phyloP scores from a whole-genome alignment of 805 yeast species.

The Ogataea henricii region DNA sequence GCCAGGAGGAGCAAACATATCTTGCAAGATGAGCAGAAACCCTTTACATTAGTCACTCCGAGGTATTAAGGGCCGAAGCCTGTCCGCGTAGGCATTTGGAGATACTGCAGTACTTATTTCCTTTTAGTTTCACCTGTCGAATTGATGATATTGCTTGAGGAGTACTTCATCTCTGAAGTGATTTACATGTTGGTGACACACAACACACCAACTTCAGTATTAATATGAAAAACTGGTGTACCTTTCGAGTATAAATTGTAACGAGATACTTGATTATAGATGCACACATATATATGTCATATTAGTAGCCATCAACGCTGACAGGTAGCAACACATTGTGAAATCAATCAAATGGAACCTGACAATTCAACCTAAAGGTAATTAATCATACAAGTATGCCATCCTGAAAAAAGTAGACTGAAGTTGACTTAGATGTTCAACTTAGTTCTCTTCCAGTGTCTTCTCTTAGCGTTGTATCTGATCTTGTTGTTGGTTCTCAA shows the following conservation, averaged over 20 bases:
- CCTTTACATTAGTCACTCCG: no score
- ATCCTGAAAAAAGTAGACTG: slow-evolving; percentile 2
- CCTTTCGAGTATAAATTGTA: slow-evolving; percentile 7
- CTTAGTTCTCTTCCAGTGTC: slow-evolving; percentile 99
- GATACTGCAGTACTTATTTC: no score
- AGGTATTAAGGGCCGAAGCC: no score
- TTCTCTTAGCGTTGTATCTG: slow-evolving; percentile 99
- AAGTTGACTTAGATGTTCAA: slow-evolving; percentile 76
- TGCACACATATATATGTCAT: slow-evolving; percentile 19
- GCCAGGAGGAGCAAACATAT: no score
- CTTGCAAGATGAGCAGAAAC: no score
- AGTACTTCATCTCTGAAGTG: no score
- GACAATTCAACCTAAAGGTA: slow-evolving; percentile 7
- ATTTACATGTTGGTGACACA: no score
- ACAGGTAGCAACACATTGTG: slow-evolving; percentile 3
- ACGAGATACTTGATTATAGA: slow-evolving; percentile 14
- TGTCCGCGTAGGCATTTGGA: no score
- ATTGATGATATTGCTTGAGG: no score
- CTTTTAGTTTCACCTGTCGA: no score
- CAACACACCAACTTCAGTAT: background rate
- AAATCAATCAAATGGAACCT: background rate
- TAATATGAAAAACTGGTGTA: slow-evolving; percentile 3
- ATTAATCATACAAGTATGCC: slow-evolving; percentile 7
- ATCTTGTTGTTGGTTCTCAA: slow-evolving; percentile 96
- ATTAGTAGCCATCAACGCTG: slow-evolving; percentile 10